Conservation (phyloP, 164 flowering plant species). For the Vitis rotundifolia region DNA sequence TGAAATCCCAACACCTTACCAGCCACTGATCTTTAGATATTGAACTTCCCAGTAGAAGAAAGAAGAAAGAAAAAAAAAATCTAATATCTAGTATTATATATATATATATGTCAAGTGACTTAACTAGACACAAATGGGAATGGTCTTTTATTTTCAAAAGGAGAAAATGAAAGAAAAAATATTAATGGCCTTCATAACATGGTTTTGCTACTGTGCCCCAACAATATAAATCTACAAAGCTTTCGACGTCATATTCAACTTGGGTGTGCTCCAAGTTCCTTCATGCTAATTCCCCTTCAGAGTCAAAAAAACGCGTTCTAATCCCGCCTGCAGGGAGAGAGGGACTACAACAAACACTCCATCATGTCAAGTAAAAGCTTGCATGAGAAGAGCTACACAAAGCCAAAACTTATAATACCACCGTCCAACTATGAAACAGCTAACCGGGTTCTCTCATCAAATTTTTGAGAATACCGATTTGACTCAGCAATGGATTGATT, state of each 20-base stretch:
- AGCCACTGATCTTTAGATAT: no score
- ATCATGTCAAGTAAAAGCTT: slow-evolving; percentile 10
- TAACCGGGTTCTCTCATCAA: no score
- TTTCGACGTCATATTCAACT: slow-evolving; percentile 25
- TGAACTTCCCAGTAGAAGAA: not conserved
- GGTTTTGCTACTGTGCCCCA: slow-evolving; percentile 8
- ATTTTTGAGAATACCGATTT: no score
- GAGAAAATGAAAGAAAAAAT: slow-evolving; percentile 1
- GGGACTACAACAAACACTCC: not conserved
- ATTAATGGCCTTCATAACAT: not conserved
- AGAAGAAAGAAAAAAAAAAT: not conserved
- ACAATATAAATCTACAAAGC: slow-evolving; percentile 22
- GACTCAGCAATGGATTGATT: no score
- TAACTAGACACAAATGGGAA: slow-evolving; percentile 2
- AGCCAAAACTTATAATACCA: slow-evolving; percentile 7
- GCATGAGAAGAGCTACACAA: slow-evolving; percentile 1
- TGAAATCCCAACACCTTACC: no score
- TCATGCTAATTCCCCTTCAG: not conserved
- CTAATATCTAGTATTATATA: not conserved
- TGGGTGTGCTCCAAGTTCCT: not conserved
- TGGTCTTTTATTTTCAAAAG: slow-evolving; percentile 12
- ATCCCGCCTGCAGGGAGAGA: not conserved
- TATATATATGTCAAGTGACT: no score
- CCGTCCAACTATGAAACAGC: not conserved
- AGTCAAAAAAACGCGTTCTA: slow-evolving; percentile 1